These are phyloP conservation scores for Hypholoma fasciculare DNA, from an alignment of 768 basidiomycete species.

Conservation along the genomic window DNA sequence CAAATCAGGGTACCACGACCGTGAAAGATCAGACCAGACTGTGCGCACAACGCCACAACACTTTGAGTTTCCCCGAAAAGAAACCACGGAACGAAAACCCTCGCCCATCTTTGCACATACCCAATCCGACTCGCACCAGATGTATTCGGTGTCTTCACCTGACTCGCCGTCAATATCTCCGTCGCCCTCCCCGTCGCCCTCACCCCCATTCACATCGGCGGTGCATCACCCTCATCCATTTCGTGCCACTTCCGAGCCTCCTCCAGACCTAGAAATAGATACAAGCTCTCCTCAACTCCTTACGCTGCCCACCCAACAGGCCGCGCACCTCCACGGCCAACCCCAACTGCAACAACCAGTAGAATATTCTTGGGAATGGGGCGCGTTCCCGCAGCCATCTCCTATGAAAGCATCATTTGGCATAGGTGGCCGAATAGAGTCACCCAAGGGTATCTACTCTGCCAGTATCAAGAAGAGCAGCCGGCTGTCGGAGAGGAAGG, in stretches of 20 bases:
- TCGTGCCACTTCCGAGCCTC: conserved; percentile 64
- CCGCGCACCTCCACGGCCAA: conserved; percentile 4
- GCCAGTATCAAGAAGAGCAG: conserved; percentile 29
- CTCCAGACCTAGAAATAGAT: conserved; percentile 43
- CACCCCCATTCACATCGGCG: conserved; percentile 12
- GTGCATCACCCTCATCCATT: conserved; percentile 26
- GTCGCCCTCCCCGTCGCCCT: conserved; percentile 18
- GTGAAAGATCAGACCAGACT: conserved; percentile 42
- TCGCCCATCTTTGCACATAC: conserved; percentile 14
- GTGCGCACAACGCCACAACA: conserved; percentile 26
- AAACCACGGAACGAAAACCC: conserved; percentile 15
- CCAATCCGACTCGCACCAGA: conserved; percentile 18
- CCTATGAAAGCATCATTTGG: conserved; percentile 58
- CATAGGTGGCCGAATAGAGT: conserved; percentile 40
- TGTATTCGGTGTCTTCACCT: conserved; percentile 13
- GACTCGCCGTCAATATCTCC: conserved; percentile 10
- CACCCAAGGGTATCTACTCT: conserved; percentile 16
- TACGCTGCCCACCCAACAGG: conserved; percentile 4
- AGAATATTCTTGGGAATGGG: conserved; percentile 96
- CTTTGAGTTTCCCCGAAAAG: conserved; percentile 17
- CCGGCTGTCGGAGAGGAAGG: conserved; percentile 21
- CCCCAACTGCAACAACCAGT: conserved; percentile 23
- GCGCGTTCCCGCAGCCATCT: conserved; percentile 81
- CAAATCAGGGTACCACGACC: conserved; percentile 1
- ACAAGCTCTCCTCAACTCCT: conserved; percentile 8